Conservation (phyloP, 768 basidiomycete genomes). For the Rhizopogon roseolus region DNA sequence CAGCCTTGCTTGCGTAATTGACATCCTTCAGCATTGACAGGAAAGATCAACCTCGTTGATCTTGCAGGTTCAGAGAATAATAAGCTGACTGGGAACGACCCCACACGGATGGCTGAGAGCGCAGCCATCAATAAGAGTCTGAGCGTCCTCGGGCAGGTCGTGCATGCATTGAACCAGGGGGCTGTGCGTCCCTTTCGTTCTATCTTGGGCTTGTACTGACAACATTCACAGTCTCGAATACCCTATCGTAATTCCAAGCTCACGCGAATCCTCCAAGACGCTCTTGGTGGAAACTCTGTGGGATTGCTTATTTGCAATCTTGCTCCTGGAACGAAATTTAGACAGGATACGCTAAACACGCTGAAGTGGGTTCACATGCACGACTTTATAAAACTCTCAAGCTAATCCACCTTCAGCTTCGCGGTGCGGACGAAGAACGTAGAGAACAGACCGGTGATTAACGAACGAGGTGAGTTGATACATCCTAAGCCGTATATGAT, state of each 20-base stretch:
- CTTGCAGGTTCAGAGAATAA: constrained; percentile 92
- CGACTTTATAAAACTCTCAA: constrained; percentile 2
- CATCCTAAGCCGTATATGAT: not conserved
- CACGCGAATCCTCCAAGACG: constrained; percentile 86
- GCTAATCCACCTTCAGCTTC: constrained; percentile 42
- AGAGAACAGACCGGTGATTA: constrained; percentile 76
- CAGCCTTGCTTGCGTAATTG: not conserved
- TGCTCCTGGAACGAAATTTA: constrained; percentile 76
- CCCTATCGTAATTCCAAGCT: constrained; percentile 90
- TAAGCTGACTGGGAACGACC: constrained; percentile 85
- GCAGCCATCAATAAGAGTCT: constrained; percentile 88
- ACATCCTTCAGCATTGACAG: constrained; percentile 48
- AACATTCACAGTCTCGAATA: constrained; percentile 53
- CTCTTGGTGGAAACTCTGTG: constrained; percentile 76
- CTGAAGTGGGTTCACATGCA: constrained; percentile 54
- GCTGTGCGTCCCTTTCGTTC: constrained; percentile 36
- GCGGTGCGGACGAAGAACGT: constrained; percentile 82
- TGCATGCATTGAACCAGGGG: constrained; percentile 75
- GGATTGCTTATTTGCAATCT: constrained; percentile 85
- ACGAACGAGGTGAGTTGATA: constrained; percentile 58
- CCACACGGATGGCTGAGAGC: constrained; percentile 84
- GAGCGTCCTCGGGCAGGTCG: constrained; percentile 83
- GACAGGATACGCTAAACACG: constrained; percentile 86
- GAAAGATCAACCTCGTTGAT: constrained; percentile 85
- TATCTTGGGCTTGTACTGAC: not conserved